Evolutionary conservation across 257 asterid species (phyloP), one percentile per base, ranked within the genome.

Genomic region (Dorcoceras hygrometricum): DNA sequence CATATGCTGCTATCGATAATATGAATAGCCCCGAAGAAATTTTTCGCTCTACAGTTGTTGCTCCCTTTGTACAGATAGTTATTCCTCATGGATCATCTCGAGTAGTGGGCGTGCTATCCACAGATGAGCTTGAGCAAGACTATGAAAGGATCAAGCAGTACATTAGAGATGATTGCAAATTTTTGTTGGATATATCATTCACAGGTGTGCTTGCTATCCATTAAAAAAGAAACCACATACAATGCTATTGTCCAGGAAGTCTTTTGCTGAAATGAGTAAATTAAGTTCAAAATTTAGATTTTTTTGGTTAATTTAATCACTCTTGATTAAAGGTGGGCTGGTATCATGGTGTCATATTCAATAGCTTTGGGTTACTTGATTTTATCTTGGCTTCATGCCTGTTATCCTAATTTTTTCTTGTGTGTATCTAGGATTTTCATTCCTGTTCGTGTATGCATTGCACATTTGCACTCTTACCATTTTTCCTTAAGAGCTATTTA

Each of bases 1-100:
- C 99, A 67, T 94, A 88, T 87, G 97, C 97, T 70, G 95, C 99
- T 53, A 87, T 79, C 80, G 99, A 90, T 73, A 88, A 88, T 77
- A 85, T 95, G 64, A 85, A 51, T 64, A 86, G 87, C 63, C 95
- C 99, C 22, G 97, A 94, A 86, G 96, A 84, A 65, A 94, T 91
- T 68, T 90, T 85, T 68, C 86, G 95, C 43, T 77, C 92, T 24
- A 80, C 81, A 20, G 73, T 84, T 74, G 97, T 90, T 63, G 85
- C 91, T 8, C 95, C 95, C 36, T 86, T 88, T 71, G 59, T 90
- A 28, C 88, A 76, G 70, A 84, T 78, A 68, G 79, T 84, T 54
- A 83, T 92, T 62, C 89, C 82, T 50, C 57, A 71, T 32, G 71
- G 77, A 66, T 79, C 80, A 22, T 55, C 84, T 22, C 83, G 77